Evolutionary conservation across 2,329 filamentous ascomycete genomes (phyloP).

Genomic region (Aspergillus ustus): DNA sequence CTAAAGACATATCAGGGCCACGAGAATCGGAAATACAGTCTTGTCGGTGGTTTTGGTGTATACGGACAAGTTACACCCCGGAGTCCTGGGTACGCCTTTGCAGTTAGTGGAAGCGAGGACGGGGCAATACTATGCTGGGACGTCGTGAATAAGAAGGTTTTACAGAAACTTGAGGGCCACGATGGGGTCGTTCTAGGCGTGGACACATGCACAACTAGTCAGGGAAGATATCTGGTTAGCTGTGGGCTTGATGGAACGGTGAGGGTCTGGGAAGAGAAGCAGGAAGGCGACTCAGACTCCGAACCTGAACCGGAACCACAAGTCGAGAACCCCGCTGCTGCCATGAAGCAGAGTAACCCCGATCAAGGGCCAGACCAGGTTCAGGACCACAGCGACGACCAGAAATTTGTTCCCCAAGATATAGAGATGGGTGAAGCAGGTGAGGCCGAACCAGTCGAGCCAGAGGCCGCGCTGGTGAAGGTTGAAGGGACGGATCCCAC

Average conservation of each 20-base stretch:
- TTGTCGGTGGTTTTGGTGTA: constrained; percentile 82
- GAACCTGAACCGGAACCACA: constrained; percentile 1
- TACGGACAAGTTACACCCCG: constrained; percentile 50
- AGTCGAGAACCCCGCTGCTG: not conserved
- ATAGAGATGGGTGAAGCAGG: constrained; percentile 20
- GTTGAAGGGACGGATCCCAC: constrained; percentile 2
- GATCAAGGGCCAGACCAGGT: not conserved
- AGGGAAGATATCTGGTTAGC: constrained; percentile 59
- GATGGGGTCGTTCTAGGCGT: constrained; percentile 64
- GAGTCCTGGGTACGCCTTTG: constrained; percentile 59
- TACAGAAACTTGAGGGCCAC: constrained; percentile 68
- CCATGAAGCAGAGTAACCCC: not conserved
- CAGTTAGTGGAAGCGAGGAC: constrained; percentile 85
- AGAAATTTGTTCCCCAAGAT: constrained; percentile 5
- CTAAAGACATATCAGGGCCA: constrained; percentile 98
- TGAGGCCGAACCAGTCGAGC: not conserved
- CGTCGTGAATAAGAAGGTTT: constrained; percentile 78
- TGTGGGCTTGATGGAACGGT: constrained; percentile 67
- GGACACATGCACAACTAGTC: constrained; percentile 60
- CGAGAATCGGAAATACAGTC: constrained; percentile 78
- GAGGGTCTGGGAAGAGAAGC: constrained; percentile 61
- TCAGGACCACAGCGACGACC: constrained; percentile 1
- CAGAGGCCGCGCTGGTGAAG: not conserved
- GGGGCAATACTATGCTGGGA: constrained; percentile 88
- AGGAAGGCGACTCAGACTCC: not conserved